Conservation (phyloP, 306 rosid species). For the Adenanthera pavonina region DNA sequence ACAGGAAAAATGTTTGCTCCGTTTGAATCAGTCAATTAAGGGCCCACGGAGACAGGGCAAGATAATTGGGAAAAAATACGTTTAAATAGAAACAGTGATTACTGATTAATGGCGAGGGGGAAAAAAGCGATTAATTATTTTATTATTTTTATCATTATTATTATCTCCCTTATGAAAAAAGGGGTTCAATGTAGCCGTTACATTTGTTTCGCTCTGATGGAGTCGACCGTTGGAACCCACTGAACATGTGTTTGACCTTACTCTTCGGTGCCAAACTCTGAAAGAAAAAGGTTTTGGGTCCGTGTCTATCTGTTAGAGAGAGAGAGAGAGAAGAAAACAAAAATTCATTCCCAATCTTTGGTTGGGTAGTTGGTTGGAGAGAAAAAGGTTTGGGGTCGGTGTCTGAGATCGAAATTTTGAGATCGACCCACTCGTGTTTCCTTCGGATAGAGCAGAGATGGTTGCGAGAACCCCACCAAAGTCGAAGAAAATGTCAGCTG, state of each 20-base stretch:
- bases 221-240: slow-evolving; percentile 85
- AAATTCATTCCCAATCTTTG: slow-evolving; percentile 45
- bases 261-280: slow-evolving; percentile 54
- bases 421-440: slow-evolving; percentile 53
- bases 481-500: slow-evolving; percentile 66
- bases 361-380: slow-evolving; percentile 46
- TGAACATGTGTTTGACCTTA: slow-evolving; percentile 53
- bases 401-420: slow-evolving; percentile 4
- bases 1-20: neutral
- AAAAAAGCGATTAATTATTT: neutral
- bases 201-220: slow-evolving; percentile 40
- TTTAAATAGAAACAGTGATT: slow-evolving; percentile 2
- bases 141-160: neutral
- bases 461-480: slow-evolving; percentile 95
- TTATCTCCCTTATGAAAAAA: slow-evolving; percentile 18
- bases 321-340: slow-evolving; percentile 34
- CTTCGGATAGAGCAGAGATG: slow-evolving; percentile 55
- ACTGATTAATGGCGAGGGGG: neutral
- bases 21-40: neutral
- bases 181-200: slow-evolving; percentile 71
- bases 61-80: neutral
- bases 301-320: slow-evolving; percentile 15
- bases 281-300: slow-evolving; percentile 41
- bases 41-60: neutral
- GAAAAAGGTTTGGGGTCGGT: slow-evolving; percentile 31